phyloP scores from a whole-genome alignment of 352 stramenopile species.

The Phytopythium vexans region DNA sequence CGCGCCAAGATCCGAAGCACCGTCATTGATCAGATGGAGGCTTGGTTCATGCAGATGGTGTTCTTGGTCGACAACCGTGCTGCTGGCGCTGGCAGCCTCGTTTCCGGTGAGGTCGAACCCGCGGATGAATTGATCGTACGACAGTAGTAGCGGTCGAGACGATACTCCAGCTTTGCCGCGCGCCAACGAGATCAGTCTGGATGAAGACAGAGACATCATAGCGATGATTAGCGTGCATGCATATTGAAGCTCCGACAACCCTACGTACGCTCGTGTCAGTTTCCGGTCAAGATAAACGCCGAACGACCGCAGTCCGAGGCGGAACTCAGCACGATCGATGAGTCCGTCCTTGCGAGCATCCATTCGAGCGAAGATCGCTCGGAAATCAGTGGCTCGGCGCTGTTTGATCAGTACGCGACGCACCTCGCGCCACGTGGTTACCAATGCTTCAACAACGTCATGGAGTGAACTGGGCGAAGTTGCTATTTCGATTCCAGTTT shows the following conservation, averaged over 20 bases:
- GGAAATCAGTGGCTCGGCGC: slow-evolving; percentile 7
- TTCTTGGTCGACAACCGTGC: not conserved
- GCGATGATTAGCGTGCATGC: not conserved
- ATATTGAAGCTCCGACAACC: not conserved
- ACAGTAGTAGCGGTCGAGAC: slow-evolving; percentile 40
- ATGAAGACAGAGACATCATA: not conserved
- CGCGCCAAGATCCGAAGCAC: too few species aligned
- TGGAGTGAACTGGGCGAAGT: too few species aligned
- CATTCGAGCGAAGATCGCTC: slow-evolving; percentile 37
- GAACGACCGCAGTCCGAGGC: slow-evolving; percentile 40
- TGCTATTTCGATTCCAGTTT: too few species aligned
- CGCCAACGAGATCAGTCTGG: slow-evolving; percentile 50
- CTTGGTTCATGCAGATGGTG: not conserved
- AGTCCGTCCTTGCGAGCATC: slow-evolving; percentile 48
- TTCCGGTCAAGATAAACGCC: slow-evolving; percentile 55
- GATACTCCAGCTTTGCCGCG: slow-evolving; percentile 38
- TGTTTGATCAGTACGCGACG: slow-evolving; percentile 23
- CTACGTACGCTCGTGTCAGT: slow-evolving; percentile 56
- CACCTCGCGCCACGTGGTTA: slow-evolving; percentile 47
- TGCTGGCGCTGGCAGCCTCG: not conserved
- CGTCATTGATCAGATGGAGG: too few species aligned
- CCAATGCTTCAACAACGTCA: slow-evolving; percentile 34
- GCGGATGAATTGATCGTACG: slow-evolving; percentile 40
- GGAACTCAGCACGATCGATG: slow-evolving; percentile 64
- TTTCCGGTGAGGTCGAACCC: slow-evolving; percentile 43